Base-by-base conservation (phyloP, 495 filamentous ascomycete species). In the Aspergillus incahuasiensis region DNA sequence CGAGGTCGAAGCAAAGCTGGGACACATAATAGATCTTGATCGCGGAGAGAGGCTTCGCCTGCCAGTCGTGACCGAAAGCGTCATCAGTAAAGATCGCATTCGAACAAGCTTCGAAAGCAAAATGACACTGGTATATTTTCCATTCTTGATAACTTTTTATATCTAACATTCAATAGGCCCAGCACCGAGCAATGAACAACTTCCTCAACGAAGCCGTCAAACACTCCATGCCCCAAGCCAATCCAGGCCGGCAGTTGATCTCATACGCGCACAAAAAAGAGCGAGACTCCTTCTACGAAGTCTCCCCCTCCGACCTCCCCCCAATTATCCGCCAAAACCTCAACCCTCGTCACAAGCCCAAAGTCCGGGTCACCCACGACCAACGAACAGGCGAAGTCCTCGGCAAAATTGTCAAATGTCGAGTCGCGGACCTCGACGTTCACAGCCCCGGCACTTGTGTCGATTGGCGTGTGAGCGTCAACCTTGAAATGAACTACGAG, bases 401-500 rank as follows among this genome's bases (percentile, higher is more conserved):
- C 9, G 90, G 86, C 30, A 90, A 88, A 66, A 96, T 97, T 43
- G 80, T 97, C 65, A 97, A 97, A 76, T 84, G 82, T 20, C 82
- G 90, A 25, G 71, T 97, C n/a, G 86, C 86, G 30, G 90, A 97
- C 68, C 68, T 94, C 7, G 86, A 92, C 57, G 78, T 96, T 9
- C 85, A 84, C 69, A 86, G 87, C 55, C 91, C 92, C 1, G 70
- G 75, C 32, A 81, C 77, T 13, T 76, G 78, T 4, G 84, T 96
- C 41, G 92, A 96, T 67, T 95, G 87, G 74, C 85, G 92, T 19
- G 83, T 97, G 57, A 92, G 88, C 59, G 81, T 96, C 60, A 96
- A 92, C 62, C 76, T 96, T 6, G 92, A 97, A 80, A 90, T 90
- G 83, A 81, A 84, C 45, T 92, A 85, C 71, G 79, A 85, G n/a